These are phyloP conservation scores for Kwoniella heveanensis DNA, from an alignment of 768 basidiomycete genomes.

Conservation along the genomic window DNA sequence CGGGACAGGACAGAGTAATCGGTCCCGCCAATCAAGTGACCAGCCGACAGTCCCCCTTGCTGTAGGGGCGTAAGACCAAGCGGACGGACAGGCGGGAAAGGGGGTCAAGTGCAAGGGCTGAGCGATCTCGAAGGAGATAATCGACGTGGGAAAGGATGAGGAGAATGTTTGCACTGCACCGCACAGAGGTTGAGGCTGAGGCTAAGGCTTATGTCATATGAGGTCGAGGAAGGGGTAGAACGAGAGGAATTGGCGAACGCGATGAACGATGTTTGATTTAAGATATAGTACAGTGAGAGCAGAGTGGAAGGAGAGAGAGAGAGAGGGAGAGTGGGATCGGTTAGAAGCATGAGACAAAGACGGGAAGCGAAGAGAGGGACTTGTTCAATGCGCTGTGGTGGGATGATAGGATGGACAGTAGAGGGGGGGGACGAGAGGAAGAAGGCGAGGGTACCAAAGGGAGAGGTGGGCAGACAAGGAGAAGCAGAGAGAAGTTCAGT, in stretches of 20 bases:
- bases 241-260: background rate
- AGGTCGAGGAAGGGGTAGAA: background rate
- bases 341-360: background rate
- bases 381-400: no score
- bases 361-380: no score
- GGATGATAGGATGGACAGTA: no score
- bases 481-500: no score
- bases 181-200: no score
- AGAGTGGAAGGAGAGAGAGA: background rate
- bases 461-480: no score
- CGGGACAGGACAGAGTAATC: background rate
- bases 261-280: background rate
- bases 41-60: background rate
- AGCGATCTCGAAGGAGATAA: background rate
- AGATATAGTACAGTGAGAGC: background rate
- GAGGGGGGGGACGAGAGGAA: no score
- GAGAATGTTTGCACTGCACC: no score
- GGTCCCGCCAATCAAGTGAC: background rate
- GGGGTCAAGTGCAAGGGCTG: background rate
- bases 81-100: background rate
- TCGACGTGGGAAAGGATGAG: background rate
- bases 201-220: no score
- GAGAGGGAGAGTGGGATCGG: background rate
- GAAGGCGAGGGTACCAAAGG: no score
- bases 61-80: no score